Percentiles rank a stretch among this genome's conserved stretches.
Evolutionary conservation across 2,329 filamentous ascomycete genomes (phyloP).

Genomic region (Penicillium sp.): DNA sequence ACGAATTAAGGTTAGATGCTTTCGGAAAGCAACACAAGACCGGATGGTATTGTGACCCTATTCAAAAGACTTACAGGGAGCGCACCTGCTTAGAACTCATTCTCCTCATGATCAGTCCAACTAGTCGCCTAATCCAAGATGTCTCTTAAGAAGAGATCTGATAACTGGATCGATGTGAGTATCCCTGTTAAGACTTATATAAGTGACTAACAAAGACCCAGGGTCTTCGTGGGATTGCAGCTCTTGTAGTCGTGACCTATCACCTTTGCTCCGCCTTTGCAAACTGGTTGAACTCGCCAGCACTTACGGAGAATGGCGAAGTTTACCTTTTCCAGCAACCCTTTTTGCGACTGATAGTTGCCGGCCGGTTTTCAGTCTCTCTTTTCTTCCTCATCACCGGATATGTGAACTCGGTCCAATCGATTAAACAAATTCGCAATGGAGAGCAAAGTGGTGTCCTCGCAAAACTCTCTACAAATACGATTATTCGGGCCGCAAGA

Average conservation of each 20-base stretch:
- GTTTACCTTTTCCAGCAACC: constrained; percentile 27
- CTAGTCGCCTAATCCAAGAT: background rate
- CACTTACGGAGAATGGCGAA: constrained; percentile 14
- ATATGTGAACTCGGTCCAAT: constrained; percentile 30
- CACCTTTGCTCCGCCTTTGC: constrained; percentile 45
- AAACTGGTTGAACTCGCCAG: constrained; percentile 41
- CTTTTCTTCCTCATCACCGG: constrained; percentile 33
- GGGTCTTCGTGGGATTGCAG: constrained; percentile 45
- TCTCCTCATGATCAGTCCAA: too few species aligned
- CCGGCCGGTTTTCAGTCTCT: constrained; percentile 25
- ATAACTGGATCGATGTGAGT: constrained; percentile 13
- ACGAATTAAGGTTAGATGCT: background rate
- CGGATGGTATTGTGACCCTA: background rate
- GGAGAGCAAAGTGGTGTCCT: constrained; percentile 23
- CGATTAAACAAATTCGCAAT: constrained; percentile 23
- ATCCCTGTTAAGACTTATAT: background rate
- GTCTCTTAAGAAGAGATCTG: constrained; percentile 1
- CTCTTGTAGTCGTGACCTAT: constrained; percentile 44
- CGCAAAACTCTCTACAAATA: constrained; percentile 18
- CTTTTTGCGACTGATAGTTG: constrained; percentile 25
- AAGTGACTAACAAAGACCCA: constrained; percentile 11
- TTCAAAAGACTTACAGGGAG: background rate
- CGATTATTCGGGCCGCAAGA: constrained; percentile 12
- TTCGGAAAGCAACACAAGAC: background rate
- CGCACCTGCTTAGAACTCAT: too few species aligned